A percentile compares a stretch with the other conserved stretches of the same genome.
Conservation (phyloP, 225 moss, liverwort and hornwort species). For the Sphagnum tenellum region DNA sequence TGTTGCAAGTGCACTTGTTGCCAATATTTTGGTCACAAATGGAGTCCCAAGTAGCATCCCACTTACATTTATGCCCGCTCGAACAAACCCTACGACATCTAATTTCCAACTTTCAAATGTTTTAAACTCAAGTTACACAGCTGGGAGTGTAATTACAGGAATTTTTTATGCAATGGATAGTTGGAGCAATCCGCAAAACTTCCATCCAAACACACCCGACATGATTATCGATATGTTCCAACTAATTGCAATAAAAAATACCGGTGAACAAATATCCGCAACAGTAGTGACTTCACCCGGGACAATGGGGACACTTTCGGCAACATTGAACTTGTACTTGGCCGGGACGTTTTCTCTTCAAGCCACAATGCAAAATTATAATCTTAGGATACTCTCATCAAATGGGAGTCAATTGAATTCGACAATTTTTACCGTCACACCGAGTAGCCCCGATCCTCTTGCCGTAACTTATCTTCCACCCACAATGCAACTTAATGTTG, state of each 20-base stretch:
- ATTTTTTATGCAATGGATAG: constrained; percentile 20
- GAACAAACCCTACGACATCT: constrained; percentile 17
- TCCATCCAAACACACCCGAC: background rate
- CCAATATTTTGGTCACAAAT: constrained; percentile 13
- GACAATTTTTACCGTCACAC: constrained; percentile 6
- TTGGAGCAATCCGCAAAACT: constrained; percentile 30
- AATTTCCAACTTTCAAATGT: constrained; percentile 15
- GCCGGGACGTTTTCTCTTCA: constrained; percentile 7
- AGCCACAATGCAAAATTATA: constrained; percentile 11
- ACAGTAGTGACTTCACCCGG: constrained; percentile 6
- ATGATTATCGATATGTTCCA: background rate
- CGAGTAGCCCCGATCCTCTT: constrained; percentile 8
- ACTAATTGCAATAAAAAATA: constrained; percentile 12
- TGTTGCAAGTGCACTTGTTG: constrained; percentile 12
- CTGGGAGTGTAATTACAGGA: constrained; percentile 11
- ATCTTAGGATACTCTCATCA: constrained; percentile 6
- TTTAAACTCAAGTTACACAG: constrained; percentile 11
- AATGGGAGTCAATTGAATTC: constrained; percentile 1
- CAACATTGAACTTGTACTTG: constrained; percentile 4
- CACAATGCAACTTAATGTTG: constrained; percentile 17
- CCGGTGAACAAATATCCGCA: constrained; percentile 6
- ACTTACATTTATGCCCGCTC: constrained; percentile 3
- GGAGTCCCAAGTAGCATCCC: constrained; percentile 15
- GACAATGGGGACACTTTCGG: constrained; percentile 8
- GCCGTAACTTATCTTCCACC: constrained; percentile 23